Conservation (phyloP, 306 rosid species). For the Aeschynomene evenia region DNA sequence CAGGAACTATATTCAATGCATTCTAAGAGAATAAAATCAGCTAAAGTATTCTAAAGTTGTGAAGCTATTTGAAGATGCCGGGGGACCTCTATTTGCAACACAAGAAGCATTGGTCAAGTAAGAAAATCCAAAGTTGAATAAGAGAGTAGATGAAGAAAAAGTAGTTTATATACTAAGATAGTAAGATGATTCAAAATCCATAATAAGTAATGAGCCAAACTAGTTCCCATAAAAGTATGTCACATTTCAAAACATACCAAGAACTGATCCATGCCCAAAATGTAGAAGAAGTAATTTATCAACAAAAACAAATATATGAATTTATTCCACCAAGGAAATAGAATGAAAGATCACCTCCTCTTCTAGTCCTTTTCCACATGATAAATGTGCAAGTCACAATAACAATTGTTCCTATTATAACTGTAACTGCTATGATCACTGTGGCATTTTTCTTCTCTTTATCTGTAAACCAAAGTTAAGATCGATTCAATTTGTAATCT, state of each 20-base stretch:
- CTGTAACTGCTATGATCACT: not conserved
- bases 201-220: not conserved
- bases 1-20: not conserved
- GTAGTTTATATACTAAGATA: not conserved
- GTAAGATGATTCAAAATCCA: no score
- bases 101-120: not conserved
- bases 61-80: no score
- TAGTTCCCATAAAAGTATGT: not conserved
- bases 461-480: not conserved
- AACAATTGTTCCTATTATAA: not conserved
- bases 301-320: no score
- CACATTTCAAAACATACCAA: not conserved
- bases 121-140: no score
- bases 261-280: not conserved
- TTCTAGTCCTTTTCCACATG: not conserved
- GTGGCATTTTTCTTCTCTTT: not conserved
- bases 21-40: not conserved
- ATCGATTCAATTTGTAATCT: not conserved
- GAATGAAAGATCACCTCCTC: not conserved
- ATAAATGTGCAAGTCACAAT: not conserved
- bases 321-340: not conserved
- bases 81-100: not conserved
- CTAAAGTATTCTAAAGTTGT: not conserved
- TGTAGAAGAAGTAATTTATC: not conserved
- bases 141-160: no score